A percentile compares a stretch with the other conserved stretches of the same genome.
phyloP scores from a whole-genome alignment of 495 filamentous ascomycete genomes.

The Aspergillus panamensis region DNA sequence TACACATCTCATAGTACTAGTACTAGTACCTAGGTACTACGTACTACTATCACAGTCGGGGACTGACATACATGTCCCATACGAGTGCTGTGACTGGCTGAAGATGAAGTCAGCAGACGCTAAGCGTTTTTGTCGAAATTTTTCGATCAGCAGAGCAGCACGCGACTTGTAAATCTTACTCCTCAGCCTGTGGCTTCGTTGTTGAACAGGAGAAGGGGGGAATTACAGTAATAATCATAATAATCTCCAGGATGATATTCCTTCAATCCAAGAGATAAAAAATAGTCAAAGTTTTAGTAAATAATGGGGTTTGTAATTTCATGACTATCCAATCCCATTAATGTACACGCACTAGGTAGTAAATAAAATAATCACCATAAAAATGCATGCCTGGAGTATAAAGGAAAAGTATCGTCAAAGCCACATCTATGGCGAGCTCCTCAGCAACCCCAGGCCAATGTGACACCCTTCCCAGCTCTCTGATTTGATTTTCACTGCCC shows the following conservation, averaged over 20 bases:
- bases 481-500: background rate
- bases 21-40: no score
- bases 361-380: background rate
- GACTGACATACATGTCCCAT: background rate
- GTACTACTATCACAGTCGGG: no score
- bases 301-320: background rate
- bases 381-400: no score
- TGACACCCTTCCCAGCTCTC: background rate
- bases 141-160: constrained; percentile 11
- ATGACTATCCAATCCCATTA: background rate
- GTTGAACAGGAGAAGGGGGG: background rate
- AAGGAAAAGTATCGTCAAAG: background rate
- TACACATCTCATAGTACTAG: no score
- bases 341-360: background rate
- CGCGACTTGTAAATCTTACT: constrained; percentile 14
- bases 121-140: constrained; percentile 8
- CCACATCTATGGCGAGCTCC: background rate
- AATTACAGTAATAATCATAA: background rate
- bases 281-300: background rate
- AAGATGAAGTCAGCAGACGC: constrained; percentile 7
- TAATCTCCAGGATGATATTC: background rate
- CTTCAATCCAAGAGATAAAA: background rate
- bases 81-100: background rate
- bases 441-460: background rate
- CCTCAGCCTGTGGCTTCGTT: background rate